Conservation (phyloP, 2,329 filamentous ascomycete genomes). For the Beauveria sp. region DNA sequence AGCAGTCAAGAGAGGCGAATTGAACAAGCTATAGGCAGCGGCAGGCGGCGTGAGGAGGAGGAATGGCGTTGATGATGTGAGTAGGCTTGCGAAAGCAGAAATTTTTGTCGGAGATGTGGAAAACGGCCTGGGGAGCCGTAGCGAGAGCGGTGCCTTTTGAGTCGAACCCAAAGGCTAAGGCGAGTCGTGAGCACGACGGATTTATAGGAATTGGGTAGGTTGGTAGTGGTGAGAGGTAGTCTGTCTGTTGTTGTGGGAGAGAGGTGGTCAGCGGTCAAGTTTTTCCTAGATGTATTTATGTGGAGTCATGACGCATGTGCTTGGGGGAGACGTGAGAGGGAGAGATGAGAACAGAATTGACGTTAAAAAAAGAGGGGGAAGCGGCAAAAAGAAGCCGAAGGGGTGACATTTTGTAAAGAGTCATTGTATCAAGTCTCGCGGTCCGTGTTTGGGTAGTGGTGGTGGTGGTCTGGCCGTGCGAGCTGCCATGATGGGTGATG, state of each 20-base stretch:
- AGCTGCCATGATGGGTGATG: neutral
- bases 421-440: neutral
- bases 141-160: conserved; percentile 53
- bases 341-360: neutral
- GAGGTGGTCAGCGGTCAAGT: conserved; percentile 12
- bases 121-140: conserved; percentile 58
- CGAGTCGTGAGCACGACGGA: neutral
- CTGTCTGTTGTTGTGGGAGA: conserved; percentile 1
- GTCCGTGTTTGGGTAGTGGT: neutral
- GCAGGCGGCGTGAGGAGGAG: conserved; percentile 43
- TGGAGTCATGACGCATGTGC: conserved; percentile 9
- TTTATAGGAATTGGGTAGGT: neutral
- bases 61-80: conserved; percentile 59
- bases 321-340: neutral
- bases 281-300: conserved; percentile 1
- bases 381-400: neutral
- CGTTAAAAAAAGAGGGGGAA: neutral
- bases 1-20: conserved; percentile 41
- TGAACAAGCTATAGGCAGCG: conserved; percentile 40
- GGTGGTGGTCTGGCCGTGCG: neutral
- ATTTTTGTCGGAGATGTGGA: conserved; percentile 60
- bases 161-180: conserved; percentile 52
- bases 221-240: neutral
- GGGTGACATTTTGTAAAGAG: neutral
- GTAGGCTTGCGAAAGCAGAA: conserved; percentile 57